Evolutionary conservation across 2,329 filamentous ascomycete genomes (phyloP).

Genomic region (Penicillium sp.): DNA sequence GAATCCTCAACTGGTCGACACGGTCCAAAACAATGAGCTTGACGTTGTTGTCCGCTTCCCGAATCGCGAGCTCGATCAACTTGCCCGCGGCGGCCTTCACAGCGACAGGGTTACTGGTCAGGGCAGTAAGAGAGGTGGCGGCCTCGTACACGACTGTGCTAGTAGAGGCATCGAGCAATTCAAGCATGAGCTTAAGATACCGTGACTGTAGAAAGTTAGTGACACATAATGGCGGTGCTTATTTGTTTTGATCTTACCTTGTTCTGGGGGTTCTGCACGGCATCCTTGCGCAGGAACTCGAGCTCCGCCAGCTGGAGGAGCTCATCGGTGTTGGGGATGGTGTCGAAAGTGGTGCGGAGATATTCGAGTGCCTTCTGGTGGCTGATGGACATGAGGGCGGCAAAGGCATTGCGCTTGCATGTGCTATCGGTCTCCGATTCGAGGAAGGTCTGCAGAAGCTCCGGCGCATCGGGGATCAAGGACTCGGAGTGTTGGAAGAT

Average conservation of each 20-base stretch:
- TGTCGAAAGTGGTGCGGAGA: constrained; percentile 84
- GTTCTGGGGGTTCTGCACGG: constrained; percentile 89
- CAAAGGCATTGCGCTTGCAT: constrained; percentile 97
- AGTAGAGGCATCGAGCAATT: constrained; percentile 86
- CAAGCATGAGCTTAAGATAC: constrained; percentile 92
- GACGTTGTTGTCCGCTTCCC: constrained; percentile 98
- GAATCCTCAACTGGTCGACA: constrained; percentile 80
- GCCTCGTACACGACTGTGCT: constrained; percentile 98
- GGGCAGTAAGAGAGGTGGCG: constrained; percentile 85
- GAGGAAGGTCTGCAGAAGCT: constrained; percentile 85
- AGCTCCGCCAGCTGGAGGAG: constrained; percentile 89
- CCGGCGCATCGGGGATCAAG: constrained; percentile 91
- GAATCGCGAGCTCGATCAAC: constrained; percentile 95
- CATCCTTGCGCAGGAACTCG: constrained; percentile 97
- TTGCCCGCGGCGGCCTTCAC: constrained; percentile 95
- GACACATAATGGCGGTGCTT: constrained; percentile 1
- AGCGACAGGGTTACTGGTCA: constrained; percentile 94
- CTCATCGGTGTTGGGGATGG: constrained; percentile 91
- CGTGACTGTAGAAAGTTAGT: constrained; percentile 60
- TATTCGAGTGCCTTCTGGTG: constrained; percentile 91
- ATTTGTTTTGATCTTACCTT: constrained; percentile 60
- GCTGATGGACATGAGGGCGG: constrained; percentile 83
- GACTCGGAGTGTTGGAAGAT: constrained; percentile 88
- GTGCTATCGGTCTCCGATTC: constrained; percentile 89
- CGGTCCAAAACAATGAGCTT: constrained; percentile 97